phyloP scores from a whole-genome alignment of 148 eudicot genomes.

The Cornus suecica region DNA sequence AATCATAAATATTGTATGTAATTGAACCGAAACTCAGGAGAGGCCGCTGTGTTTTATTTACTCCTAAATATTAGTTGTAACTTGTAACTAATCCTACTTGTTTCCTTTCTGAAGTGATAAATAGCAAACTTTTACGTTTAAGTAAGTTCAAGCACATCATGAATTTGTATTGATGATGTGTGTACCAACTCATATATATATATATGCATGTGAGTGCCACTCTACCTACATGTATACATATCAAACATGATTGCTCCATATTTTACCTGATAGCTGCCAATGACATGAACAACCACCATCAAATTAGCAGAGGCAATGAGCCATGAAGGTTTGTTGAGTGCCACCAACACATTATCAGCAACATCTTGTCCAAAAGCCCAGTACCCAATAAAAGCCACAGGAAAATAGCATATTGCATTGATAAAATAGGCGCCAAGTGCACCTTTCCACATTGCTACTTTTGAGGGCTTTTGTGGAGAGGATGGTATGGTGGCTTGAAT shows the following conservation, averaged over 20 bases:
- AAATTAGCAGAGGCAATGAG: constrained; percentile 93
- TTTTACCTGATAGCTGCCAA: constrained; percentile 98
- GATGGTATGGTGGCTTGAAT: constrained; percentile 96
- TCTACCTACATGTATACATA: no score
- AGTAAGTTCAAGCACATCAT: no score
- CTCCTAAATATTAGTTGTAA: no score
- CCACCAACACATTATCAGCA: constrained; percentile 75
- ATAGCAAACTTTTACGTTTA: no score
- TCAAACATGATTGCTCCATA: no score
- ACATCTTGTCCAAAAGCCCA: constrained; percentile 92
- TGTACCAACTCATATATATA: not conserved
- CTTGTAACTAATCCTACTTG: no score
- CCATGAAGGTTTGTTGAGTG: constrained; percentile 71
- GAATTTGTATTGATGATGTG: no score
- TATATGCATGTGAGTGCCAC: no score
- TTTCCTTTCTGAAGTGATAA: no score
- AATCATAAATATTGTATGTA: no score
- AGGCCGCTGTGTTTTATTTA: no score
- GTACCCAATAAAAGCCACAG: constrained; percentile 80
- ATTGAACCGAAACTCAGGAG: no score
- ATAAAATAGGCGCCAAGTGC: constrained; percentile 71
- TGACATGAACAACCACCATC: constrained; percentile 91
- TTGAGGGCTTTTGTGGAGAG: constrained; percentile 76
- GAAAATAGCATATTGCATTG: constrained; percentile 83
- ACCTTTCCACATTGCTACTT: constrained; percentile 79